A percentile compares a stretch with the other conserved stretches of the same genome.
These are phyloP conservation scores for Cyberlindnera veronae DNA, from an alignment of 805 yeast species.

Conservation along the genomic window DNA sequence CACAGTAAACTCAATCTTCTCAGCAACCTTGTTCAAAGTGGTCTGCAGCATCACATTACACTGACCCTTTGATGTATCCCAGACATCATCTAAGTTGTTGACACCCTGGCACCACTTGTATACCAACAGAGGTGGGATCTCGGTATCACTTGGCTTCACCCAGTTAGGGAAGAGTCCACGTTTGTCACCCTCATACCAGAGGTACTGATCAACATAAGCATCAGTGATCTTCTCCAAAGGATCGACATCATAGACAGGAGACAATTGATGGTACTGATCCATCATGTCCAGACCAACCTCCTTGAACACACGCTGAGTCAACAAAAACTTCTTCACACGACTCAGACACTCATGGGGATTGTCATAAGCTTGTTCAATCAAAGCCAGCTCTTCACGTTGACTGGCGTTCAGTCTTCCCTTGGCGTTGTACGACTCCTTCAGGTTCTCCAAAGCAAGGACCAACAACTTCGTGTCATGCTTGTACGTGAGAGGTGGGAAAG, in stretches of 20 bases:
- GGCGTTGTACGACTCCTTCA: conserved; percentile 76
- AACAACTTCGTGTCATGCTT: conserved; percentile 91
- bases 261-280: conserved; percentile 80
- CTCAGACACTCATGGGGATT: conserved; percentile 92
- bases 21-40: conserved; percentile 63
- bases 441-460: conserved; percentile 82
- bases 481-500: conserved; percentile 89
- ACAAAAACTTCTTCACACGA: conserved; percentile 73
- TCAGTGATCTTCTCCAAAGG: conserved; percentile 95
- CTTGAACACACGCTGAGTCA: conserved; percentile 89
- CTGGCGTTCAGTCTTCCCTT: conserved; percentile 76
- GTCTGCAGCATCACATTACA: conserved; percentile 84
- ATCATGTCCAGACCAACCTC: conserved; percentile 85
- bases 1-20: conserved; percentile 84
- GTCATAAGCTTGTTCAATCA: conserved; percentile 95
- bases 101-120: conserved; percentile 95
- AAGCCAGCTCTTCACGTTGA: conserved; percentile 88
- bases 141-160: conserved; percentile 93
- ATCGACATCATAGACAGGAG: conserved; percentile 85
- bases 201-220: conserved; percentile 90
- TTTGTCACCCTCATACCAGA: conserved; percentile 94
- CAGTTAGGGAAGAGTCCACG: conserved; percentile 88
- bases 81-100: conserved; percentile 70
- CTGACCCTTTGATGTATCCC: conserved; percentile 76
- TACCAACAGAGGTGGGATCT: conserved; percentile 86